Percentiles rank a stretch among this genome's conserved stretches.
phyloP scores from a whole-genome alignment of 306 rosid genomes.

The Cucumis melo region DNA sequence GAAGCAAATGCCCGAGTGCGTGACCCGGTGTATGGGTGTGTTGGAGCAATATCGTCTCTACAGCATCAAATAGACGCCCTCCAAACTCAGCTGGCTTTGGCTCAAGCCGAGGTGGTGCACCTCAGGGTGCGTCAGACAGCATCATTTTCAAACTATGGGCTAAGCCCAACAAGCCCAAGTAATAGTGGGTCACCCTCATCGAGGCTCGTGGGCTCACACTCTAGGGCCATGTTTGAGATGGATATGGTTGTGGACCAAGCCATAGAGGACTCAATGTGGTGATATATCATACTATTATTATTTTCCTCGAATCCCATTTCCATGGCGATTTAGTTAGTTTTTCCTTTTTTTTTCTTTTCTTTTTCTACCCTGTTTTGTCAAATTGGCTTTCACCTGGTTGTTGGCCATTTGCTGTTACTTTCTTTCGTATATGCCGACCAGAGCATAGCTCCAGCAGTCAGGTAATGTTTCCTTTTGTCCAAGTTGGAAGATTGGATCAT shows the following conservation, averaged over 20 bases:
- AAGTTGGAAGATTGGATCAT: not conserved
- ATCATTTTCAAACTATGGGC: slow-evolving; percentile 24
- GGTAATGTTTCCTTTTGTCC: not conserved
- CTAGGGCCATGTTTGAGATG: slow-evolving; percentile 39
- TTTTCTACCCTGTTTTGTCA: not conserved
- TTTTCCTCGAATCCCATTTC: not conserved
- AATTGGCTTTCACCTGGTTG: not conserved
- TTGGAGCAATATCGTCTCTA: slow-evolving; percentile 67
- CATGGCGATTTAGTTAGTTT: slow-evolving; percentile 6
- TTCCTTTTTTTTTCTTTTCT: not conserved
- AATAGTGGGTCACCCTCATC: slow-evolving; percentile 48
- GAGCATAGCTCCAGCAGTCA: not conserved
- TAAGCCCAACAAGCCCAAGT: slow-evolving; percentile 47
- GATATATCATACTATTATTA: not conserved
- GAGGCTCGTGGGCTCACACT: slow-evolving; percentile 33
- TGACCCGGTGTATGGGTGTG: slow-evolving; percentile 85
- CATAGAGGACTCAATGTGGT: slow-evolving; percentile 55
- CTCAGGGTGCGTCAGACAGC: slow-evolving; percentile 39
- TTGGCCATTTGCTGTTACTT: not conserved
- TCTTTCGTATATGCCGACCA: not conserved
- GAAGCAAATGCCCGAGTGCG: slow-evolving; percentile 83
- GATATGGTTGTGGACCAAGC: slow-evolving; percentile 45
- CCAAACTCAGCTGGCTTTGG: slow-evolving; percentile 67
- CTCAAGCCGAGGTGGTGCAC: slow-evolving; percentile 88
- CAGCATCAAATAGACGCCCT: slow-evolving; percentile 64